Percentiles rank a stretch among this genome's conserved stretches.
Evolutionary conservation across 1,284 basidiomycete genomes (phyloP).

Genomic region (Neolentinus lepideus): DNA sequence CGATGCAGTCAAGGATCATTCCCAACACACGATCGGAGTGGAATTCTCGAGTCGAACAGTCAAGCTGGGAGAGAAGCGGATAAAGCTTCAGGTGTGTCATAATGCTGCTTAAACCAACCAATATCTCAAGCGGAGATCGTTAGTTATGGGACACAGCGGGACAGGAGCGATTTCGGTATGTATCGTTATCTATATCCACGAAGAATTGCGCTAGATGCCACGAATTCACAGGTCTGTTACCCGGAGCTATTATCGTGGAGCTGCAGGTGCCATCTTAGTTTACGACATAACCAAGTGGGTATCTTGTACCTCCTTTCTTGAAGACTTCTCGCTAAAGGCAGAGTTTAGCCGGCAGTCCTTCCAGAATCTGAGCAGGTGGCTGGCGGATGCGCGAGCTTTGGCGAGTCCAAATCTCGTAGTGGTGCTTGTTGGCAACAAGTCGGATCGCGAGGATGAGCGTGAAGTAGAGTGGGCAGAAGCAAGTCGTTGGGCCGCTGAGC

Average conservation of each 20-base stretch:
- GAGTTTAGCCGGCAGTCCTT: conserved; percentile 70
- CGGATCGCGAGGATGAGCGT: conserved; percentile 88
- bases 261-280: conserved; percentile 90
- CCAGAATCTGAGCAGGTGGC: conserved; percentile 77
- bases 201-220: conserved; percentile 7
- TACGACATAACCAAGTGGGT: conserved; percentile 93
- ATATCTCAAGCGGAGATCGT: neutral
- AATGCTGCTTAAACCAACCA: neutral
- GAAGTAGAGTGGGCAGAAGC: conserved; percentile 95
- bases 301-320: conserved; percentile 4
- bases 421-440: conserved; percentile 94
- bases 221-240: conserved; percentile 75
- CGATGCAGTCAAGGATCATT: conserved; percentile 84
- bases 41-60: conserved; percentile 91
- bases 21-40: conserved; percentile 96
- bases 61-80: conserved; percentile 85
- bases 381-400: conserved; percentile 86
- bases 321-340: conserved; percentile 8
- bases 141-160: conserved; percentile 98
- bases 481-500: conserved; percentile 90
- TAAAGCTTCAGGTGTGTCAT: conserved; percentile 88
- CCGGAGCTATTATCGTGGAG: conserved; percentile 92
- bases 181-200: conserved; percentile 8
- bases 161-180: conserved; percentile 86
- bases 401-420: conserved; percentile 86